These are phyloP conservation scores for Cicer yamashitae DNA, from an alignment of 306 rosid genomes.

Conservation along the genomic window DNA sequence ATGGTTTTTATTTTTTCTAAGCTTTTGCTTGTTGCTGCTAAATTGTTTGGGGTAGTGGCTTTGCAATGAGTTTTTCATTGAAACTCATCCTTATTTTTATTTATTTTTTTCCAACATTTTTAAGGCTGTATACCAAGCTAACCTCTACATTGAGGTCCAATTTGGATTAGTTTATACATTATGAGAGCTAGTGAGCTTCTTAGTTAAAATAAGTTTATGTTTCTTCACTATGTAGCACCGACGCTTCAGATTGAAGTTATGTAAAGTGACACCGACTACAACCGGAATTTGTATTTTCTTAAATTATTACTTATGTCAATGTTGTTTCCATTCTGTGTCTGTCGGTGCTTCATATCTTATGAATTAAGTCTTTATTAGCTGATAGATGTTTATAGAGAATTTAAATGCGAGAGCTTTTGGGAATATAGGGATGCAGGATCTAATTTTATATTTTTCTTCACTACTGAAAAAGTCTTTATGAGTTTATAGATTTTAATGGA, in stretches of 20 bases:
- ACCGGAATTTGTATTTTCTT: no score
- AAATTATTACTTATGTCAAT: no score
- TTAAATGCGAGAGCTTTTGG: background rate
- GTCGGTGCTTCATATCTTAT: no score
- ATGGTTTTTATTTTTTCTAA: background rate
- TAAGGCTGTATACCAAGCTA: background rate
- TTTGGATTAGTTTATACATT: background rate
- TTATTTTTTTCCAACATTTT: background rate
- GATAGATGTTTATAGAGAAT: background rate
- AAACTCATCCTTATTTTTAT: background rate
- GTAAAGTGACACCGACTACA: no score
- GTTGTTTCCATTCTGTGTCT: no score
- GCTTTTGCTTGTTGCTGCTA: slow-evolving; percentile 8
- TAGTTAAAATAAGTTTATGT: background rate
- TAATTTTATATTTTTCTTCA: background rate
- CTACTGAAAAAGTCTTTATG: background rate
- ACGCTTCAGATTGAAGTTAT: no score
- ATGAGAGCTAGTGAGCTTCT: background rate
- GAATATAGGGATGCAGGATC: background rate
- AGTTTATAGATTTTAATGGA: slow-evolving; percentile 7
- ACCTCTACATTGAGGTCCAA: background rate
- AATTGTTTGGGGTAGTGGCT: slow-evolving; percentile 1
- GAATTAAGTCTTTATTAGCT: background rate
- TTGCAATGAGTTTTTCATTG: background rate
- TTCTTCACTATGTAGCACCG: background rate